phyloP scores from a whole-genome alignment of 805 yeast species.

The Candida krabiensis region DNA sequence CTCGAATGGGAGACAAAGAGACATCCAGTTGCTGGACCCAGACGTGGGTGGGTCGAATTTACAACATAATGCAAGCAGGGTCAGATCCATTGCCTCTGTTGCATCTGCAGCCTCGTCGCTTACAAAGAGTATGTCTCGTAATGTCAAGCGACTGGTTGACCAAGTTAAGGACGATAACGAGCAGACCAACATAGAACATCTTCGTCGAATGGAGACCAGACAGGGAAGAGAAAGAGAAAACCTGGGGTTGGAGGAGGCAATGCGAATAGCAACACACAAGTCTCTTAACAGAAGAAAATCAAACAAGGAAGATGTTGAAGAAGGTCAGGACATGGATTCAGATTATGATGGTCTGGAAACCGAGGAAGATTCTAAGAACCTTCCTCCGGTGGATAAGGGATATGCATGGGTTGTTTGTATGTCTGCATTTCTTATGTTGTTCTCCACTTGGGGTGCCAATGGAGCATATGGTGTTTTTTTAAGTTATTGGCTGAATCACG shows the following conservation, averaged over 20 bases:
- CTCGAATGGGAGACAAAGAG: constrained; percentile 1
- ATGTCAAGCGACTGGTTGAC: constrained; percentile 15
- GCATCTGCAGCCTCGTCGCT: constrained; percentile 11
- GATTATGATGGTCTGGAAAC: too few species aligned
- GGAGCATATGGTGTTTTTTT: constrained; percentile 60
- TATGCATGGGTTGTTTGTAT: constrained; percentile 56
- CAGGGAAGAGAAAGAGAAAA: constrained; percentile 21
- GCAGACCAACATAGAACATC: constrained; percentile 15
- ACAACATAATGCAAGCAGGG: not conserved
- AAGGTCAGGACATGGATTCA: constrained; percentile 4
- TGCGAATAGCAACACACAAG: constrained; percentile 21
- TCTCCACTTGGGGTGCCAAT: constrained; percentile 66
- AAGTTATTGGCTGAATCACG: constrained; percentile 47
- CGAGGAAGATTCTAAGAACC: constrained; percentile 19
- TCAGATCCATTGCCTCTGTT: constrained; percentile 6
- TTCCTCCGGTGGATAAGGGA: constrained; percentile 50
- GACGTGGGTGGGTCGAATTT: not conserved
- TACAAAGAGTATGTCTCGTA: constrained; percentile 16
- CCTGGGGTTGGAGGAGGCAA: constrained; percentile 26
- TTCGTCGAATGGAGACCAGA: constrained; percentile 10
- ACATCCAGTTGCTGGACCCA: not conserved
- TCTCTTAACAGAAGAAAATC: constrained; percentile 8
- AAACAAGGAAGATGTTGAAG: constrained; percentile 7
- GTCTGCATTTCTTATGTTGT: constrained; percentile 41
- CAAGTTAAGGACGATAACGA: constrained; percentile 26